Base-by-base conservation (phyloP, 2,329 filamentous ascomycete genomes). In the Monosporascus sp. region DNA sequence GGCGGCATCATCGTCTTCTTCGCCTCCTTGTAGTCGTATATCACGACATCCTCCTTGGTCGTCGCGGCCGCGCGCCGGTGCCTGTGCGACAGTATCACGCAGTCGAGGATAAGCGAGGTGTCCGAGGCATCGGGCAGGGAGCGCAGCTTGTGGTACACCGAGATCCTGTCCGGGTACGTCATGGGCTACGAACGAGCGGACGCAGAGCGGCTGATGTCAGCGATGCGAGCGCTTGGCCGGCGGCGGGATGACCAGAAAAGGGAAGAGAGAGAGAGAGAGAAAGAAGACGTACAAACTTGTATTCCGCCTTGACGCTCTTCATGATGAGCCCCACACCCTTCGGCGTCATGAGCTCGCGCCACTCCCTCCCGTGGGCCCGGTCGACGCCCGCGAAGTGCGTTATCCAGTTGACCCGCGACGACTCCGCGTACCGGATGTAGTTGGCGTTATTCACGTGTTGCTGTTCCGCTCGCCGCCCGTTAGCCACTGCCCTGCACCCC, bases 381-480 rank as follows among this genome's bases (percentile, higher is more conserved):
- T 91, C 85, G 47, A 84, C 73, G 55, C 77, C 72, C 5, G 84
- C 87, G 60, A 89, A 86, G 64, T 91, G 87, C 53, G 78, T 77
- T 26, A 85, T 79, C 87, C 89, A 96, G 63, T 91, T 89, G 35
- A 93, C 81, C 37, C 92, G 81, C 4, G 85, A 86, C 6, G 87
- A 86, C 69, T 97, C 92, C 37, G 91, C 91, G 68, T 89, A 96
- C 56, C 88, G 82, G 61, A 88, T 85, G 70, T 96, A 96, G 59
- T 82, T 83, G 57, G 92, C 85, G 63, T 96, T 96, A 68, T 96
- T 96, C 48, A 96, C 87, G 69, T 96, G 91, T 48, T 85, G 60
- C 64, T 67, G 44, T 37, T 41, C 4, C 38, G 82, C 84, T 74
- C 22, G 11, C 20, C 20, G 2, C 19, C 17, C 40, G 35, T 31